A percentile compares a stretch with the other conserved stretches of the same genome.
phyloP scores from a whole-genome alignment of 1,284 basidiomycete species.

The Cutaneotrichosporon mucoides region DNA sequence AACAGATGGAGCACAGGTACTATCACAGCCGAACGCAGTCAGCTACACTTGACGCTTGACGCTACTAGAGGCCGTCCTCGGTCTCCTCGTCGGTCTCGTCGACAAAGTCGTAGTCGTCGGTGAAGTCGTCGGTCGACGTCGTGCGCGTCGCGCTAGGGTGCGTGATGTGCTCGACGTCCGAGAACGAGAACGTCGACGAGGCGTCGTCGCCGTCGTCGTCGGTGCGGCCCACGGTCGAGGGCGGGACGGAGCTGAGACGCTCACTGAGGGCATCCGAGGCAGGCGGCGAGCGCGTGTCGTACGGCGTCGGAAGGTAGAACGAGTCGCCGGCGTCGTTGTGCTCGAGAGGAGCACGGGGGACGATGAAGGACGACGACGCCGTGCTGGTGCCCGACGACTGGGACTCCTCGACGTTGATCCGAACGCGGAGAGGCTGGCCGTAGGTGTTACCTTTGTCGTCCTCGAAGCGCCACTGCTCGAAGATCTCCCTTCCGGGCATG shows the following conservation, averaged over 20 bases:
- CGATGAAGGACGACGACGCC: slow-evolving; percentile 31
- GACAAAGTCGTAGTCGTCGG: slow-evolving; percentile 20
- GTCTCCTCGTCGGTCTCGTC: slow-evolving; percentile 22
- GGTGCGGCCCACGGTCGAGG: slow-evolving; percentile 11
- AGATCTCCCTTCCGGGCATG: slow-evolving; percentile 32
- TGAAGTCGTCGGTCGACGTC: slow-evolving; percentile 5
- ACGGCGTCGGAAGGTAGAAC: slow-evolving; percentile 12
- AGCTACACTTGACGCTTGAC: not conserved
- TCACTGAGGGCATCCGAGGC: slow-evolving; percentile 10
- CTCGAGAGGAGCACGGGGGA: slow-evolving; percentile 21
- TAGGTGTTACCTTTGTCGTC: slow-evolving; percentile 39
- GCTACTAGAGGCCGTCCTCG: slow-evolving; percentile 16
- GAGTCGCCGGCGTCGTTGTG: slow-evolving; percentile 5
- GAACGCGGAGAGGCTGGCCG: slow-evolving; percentile 40
- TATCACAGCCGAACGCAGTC: not conserved
- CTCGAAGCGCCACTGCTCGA: slow-evolving; percentile 41
- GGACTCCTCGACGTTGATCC: slow-evolving; percentile 30
- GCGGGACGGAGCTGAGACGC: slow-evolving; percentile 8
- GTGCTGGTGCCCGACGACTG: slow-evolving; percentile 22
- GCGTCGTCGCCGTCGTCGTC: slow-evolving; percentile 20
- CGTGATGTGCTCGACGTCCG: slow-evolving; percentile 11
- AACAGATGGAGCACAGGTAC: not conserved
- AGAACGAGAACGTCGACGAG: slow-evolving; percentile 17
- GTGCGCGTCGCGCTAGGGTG: not conserved
- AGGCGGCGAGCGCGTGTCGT: slow-evolving; percentile 4